These are phyloP conservation scores for Juncus inflexus DNA, from an alignment of 176 grass and related monocot species.

Conservation along the genomic window DNA sequence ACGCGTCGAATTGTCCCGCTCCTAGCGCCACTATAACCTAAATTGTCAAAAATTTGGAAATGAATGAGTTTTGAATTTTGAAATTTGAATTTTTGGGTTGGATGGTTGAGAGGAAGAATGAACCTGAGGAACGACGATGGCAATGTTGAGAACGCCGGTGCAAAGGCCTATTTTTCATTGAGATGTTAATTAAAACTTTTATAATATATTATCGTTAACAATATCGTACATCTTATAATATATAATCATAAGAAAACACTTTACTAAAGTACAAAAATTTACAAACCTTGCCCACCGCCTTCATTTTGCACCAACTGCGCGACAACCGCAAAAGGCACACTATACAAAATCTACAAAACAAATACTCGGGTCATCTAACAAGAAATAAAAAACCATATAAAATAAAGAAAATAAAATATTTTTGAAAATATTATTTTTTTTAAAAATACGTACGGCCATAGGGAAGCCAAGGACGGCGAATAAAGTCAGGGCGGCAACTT, in stretches of 20 bases:
- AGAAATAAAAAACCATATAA: too few species aligned
- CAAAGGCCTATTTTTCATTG: constrained; percentile 37
- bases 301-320: constrained; percentile 44
- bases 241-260: not conserved
- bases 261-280: not conserved
- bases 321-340: constrained; percentile 77
- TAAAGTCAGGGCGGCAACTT: constrained; percentile 42
- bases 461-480: constrained; percentile 73
- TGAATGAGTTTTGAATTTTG: not conserved
- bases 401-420: too few species aligned
- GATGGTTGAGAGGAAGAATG: not conserved
- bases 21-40: constrained; percentile 77
- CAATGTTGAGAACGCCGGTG: constrained; percentile 80
- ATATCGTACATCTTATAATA: not conserved
- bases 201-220: too few species aligned
- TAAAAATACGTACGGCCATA: constrained; percentile 56
- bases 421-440: too few species aligned
- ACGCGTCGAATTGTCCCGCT: constrained; percentile 66
- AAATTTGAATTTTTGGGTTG: not conserved
- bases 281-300: constrained; percentile 75
- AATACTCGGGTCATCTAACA: too few species aligned
- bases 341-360: constrained; percentile 68
- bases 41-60: not conserved
- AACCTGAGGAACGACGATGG: constrained; percentile 93
- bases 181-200: too few species aligned